phyloP scores from a whole-genome alignment of 1,284 basidiomycete genomes.

The Ustilago lituana region DNA sequence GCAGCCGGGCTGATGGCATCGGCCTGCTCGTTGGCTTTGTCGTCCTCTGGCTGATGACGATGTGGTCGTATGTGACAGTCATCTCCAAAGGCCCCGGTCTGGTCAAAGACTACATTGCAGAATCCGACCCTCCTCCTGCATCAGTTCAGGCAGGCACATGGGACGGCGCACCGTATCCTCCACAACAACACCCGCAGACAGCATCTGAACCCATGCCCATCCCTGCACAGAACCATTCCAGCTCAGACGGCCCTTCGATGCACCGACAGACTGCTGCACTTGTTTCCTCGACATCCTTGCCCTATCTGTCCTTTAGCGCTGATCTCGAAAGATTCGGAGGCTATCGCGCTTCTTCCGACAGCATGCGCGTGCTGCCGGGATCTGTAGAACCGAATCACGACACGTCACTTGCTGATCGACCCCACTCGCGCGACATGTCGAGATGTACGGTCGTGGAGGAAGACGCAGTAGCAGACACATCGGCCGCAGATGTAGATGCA shows the following conservation, averaged over 20 bases:
- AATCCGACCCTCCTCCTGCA: constrained; percentile 21
- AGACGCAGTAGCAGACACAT: constrained; percentile 5
- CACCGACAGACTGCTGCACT: not conserved
- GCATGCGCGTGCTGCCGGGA: constrained; percentile 45
- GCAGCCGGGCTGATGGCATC: constrained; percentile 39
- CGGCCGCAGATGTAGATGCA: constrained; percentile 8
- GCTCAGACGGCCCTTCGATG: not conserved
- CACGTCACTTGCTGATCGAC: not conserved
- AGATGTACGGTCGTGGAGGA: constrained; percentile 8
- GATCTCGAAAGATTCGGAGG: constrained; percentile 38
- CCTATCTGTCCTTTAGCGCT: constrained; percentile 30
- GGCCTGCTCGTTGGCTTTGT: constrained; percentile 56
- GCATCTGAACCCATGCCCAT: constrained; percentile 18
- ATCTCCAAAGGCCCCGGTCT: constrained; percentile 55
- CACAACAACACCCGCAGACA: constrained; percentile 4
- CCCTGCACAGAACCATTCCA: not conserved
- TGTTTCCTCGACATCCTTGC: constrained; percentile 2
- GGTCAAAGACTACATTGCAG: constrained; percentile 53
- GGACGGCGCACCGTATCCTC: not conserved
- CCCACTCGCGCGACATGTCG: constrained; percentile 15
- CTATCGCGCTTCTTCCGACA: constrained; percentile 34
- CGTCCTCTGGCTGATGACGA: constrained; percentile 55
- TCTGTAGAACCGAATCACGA: constrained; percentile 32
- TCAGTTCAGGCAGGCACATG: not conserved
- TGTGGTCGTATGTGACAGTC: constrained; percentile 59